A percentile compares a stretch with the other conserved stretches of the same genome.
phyloP scores from a whole-genome alignment of 208 protist genomes.

The Trypanosoma avium region DNA sequence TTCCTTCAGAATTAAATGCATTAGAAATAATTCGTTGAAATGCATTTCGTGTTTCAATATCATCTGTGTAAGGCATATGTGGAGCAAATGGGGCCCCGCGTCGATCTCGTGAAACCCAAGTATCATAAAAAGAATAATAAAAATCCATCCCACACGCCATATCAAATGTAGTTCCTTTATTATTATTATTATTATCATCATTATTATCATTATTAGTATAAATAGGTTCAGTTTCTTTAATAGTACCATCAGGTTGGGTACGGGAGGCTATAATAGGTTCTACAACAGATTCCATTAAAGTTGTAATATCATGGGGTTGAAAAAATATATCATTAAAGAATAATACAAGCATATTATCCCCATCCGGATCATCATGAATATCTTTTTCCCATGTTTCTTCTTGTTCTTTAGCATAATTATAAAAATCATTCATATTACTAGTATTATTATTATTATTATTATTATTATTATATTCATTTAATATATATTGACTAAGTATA shows the following conservation, averaged over 20 bases:
- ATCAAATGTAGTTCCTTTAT: slow-evolving; percentile 59
- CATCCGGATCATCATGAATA: slow-evolving; percentile 8
- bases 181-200: too few relatives aligned
- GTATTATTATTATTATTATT: not conserved
- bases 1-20: not conserved
- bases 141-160: slow-evolving; percentile 88
- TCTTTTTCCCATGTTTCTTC: not conserved
- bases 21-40: slow-evolving; percentile 34
- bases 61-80: slow-evolving; percentile 53
- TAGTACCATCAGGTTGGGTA: slow-evolving; percentile 28
- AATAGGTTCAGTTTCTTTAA: not conserved
- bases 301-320: slow-evolving; percentile 53
- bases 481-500: too few relatives aligned
- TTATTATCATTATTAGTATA: not conserved
- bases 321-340: slow-evolving; percentile 88
- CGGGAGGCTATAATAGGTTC: slow-evolving; percentile 27
- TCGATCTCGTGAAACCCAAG: slow-evolving; percentile 58
- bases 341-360: slow-evolving; percentile 59
- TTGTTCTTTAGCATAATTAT: not conserved
- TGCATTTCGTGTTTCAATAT: slow-evolving; percentile 37
- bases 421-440: not conserved
- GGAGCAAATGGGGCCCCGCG: slow-evolving; percentile 35
- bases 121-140: slow-evolving; percentile 77
- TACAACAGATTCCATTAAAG: slow-evolving; percentile 50
- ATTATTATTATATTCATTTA: too few relatives aligned